Conservation (phyloP, 1,284 basidiomycete genomes). For the Malassezia arunalokei region DNA sequence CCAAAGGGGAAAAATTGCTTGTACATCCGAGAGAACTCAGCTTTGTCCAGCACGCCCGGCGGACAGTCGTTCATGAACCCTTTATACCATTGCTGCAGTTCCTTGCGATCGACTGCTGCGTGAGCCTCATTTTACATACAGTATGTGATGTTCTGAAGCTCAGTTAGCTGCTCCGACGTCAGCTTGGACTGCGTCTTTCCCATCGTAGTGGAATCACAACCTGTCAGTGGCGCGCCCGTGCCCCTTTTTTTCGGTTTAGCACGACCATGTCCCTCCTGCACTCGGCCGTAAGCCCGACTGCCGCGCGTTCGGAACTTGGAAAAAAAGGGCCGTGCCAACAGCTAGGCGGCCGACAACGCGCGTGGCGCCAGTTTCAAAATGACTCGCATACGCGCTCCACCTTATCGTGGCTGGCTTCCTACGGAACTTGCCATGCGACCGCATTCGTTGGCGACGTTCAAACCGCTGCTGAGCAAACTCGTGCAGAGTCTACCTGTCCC, state of each 20-base stretch:
- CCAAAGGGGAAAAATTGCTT: slow-evolving; percentile 98
- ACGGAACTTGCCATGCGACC: neutral
- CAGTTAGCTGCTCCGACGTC: slow-evolving; percentile 81
- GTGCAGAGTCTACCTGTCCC: slow-evolving; percentile 10
- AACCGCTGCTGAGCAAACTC: slow-evolving; percentile 9
- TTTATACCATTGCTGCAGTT: slow-evolving; percentile 99
- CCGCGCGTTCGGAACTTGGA: neutral
- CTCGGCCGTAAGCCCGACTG: no score
- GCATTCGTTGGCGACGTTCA: slow-evolving; percentile 11
- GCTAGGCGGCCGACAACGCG: no score
- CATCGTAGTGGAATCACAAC: slow-evolving; percentile 48
- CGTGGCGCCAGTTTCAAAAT: no score
- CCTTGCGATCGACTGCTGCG: slow-evolving; percentile 90
- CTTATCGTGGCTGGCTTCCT: no score
- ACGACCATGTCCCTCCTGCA: no score
- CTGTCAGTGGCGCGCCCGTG: no score
- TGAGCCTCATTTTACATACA: slow-evolving; percentile 54
- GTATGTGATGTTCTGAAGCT: slow-evolving; percentile 96
- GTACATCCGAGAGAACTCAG: slow-evolving; percentile 94
- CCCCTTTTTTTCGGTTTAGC: no score
- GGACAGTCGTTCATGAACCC: slow-evolving; percentile 99
- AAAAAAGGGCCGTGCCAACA: no score
- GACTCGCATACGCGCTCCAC: no score
- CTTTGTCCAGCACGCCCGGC: slow-evolving; percentile 86
- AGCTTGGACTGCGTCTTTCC: slow-evolving; percentile 97